Evolutionary conservation across 2,329 filamentous ascomycete genomes (phyloP).

Genomic region (Leptographium procerum): DNA sequence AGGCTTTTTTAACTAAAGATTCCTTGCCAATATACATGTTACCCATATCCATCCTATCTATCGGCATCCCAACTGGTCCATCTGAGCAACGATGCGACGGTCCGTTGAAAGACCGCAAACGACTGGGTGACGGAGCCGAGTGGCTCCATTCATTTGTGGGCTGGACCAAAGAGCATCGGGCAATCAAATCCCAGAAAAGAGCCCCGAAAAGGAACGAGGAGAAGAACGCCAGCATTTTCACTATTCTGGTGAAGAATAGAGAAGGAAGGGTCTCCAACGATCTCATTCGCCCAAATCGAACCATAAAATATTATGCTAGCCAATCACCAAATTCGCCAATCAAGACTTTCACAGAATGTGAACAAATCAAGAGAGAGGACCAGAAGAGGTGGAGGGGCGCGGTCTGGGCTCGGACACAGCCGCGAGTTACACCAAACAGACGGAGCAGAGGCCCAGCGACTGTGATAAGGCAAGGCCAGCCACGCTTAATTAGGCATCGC

Average conservation of each 20-base stretch:
- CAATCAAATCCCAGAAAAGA: neutral
- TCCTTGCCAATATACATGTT: neutral
- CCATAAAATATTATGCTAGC: neutral
- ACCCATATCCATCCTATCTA: neutral
- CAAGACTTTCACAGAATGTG: slow-evolving; percentile 9
- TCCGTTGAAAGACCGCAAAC: neutral
- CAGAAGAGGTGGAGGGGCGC: neutral
- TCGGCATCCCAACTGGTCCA: neutral
- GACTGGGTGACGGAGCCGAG: neutral
- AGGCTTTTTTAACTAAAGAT: neutral
- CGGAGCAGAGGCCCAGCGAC: neutral
- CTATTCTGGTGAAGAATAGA: neutral
- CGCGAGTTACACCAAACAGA: slow-evolving; percentile 1
- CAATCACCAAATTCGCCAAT: slow-evolving; percentile 16
- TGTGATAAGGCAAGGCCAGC: neutral
- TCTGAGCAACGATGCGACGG: neutral
- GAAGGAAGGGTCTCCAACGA: neutral
- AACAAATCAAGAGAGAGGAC: slow-evolving; percentile 10
- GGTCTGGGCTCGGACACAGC: neutral
- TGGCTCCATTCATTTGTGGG: slow-evolving; percentile 2
- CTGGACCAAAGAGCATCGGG: neutral
- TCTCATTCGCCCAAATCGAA: slow-evolving; percentile 16
- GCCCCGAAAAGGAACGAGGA: neutral
- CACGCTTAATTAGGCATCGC: slow-evolving; percentile 8
- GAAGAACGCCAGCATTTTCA: neutral